A percentile compares a stretch with the other conserved stretches of the same genome.
phyloP scores from a whole-genome alignment of 352 stramenopile genomes.

The Phytophthora melonis region DNA sequence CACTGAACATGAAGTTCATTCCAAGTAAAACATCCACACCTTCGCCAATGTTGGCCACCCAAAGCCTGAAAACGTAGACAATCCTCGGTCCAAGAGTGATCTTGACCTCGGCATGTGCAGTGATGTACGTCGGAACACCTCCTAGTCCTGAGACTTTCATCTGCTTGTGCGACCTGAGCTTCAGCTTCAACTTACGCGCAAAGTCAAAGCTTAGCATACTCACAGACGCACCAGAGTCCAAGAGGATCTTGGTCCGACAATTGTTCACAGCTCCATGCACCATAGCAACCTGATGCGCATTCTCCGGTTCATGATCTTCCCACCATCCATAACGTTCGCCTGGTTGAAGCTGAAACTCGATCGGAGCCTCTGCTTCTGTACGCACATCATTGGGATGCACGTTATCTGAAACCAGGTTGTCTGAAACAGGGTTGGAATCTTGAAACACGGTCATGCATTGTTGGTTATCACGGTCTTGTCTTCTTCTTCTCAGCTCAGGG shows the following conservation, averaged over 20 bases:
- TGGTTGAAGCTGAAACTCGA: not conserved
- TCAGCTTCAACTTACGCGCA: constrained; percentile 14
- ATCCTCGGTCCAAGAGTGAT: constrained; percentile 3
- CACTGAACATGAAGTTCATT: not conserved
- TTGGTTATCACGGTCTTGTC: not conserved
- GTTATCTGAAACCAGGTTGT: not conserved
- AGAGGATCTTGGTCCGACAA: constrained; percentile 4
- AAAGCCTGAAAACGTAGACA: not conserved
- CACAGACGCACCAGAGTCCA: constrained; percentile 4
- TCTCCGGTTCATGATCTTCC: not conserved
- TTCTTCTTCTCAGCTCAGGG: not conserved
- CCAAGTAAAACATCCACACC: not conserved
- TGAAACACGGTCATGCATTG: not conserved
- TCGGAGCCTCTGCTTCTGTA: not conserved
- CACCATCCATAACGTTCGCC: not conserved
- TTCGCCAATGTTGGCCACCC: not conserved
- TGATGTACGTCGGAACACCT: constrained; percentile 14
- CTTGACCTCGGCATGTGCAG: constrained; percentile 4
- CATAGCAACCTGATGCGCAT: not conserved
- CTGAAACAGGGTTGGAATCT: not conserved
- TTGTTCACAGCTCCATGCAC: not conserved
- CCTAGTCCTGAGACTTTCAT: constrained; percentile 12
- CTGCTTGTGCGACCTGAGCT: not conserved
- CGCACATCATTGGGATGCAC: not conserved
- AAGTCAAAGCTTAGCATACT: constrained; percentile 13